Percentiles rank a stretch among this genome's conserved stretches.
Evolutionary conservation across 345 rosid species (phyloP).

Genomic region (Ricinus communis): DNA sequence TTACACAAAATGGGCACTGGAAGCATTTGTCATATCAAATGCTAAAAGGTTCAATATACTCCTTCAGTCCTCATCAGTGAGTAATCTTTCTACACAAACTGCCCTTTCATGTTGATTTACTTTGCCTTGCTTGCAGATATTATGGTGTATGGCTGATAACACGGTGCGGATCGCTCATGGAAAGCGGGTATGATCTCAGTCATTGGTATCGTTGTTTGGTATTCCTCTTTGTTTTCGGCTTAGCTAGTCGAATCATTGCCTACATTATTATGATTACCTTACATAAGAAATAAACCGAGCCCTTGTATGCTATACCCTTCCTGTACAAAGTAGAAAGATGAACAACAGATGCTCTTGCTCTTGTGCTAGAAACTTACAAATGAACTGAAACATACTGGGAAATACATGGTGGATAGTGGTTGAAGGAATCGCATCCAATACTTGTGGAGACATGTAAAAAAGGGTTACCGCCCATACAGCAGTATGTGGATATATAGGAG

Average conservation of each 20-base stretch:
- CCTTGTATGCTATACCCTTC: not conserved
- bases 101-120: not conserved
- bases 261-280: conserved; percentile 61
- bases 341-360: not conserved
- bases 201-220: conserved; percentile 60
- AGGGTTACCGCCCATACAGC: too few relatives aligned
- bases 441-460: too few relatives aligned
- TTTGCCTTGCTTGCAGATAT: conserved; percentile 48
- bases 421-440: not conserved
- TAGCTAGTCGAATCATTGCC: conserved; percentile 55
- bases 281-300: conserved; percentile 50
- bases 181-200: conserved; percentile 62
- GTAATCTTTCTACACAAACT: not conserved
- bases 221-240: conserved; percentile 57
- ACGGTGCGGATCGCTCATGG: conserved; percentile 74
- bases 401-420: not conserved
- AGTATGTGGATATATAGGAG: not conserved
- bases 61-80: not conserved
- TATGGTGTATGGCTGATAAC: conserved; percentile 97
- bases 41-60: conserved; percentile 66
- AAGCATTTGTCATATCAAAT: conserved; percentile 91
- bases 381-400: conserved; percentile 2
- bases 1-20: conserved; percentile 92
- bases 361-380: not conserved
- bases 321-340: conserved; percentile 11